Evolutionary conservation across 345 rosid genomes (phyloP).

Genomic region (Noccaea caerulescens): DNA sequence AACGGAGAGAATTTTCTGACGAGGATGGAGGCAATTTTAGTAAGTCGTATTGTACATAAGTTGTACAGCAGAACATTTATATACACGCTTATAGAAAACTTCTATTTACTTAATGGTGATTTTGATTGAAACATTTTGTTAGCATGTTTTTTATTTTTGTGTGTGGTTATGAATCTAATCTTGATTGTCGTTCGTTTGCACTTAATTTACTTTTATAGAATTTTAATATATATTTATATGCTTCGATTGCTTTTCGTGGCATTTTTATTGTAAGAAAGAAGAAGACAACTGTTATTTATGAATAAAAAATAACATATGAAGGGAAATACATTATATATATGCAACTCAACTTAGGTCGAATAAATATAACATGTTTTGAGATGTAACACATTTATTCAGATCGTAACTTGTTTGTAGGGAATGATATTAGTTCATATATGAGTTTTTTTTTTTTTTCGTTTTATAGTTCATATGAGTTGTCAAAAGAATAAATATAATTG

Average conservation of each 20-base stretch:
- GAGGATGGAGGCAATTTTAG: conserved; percentile 20
- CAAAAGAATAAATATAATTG: conserved; percentile 13
- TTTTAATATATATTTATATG: conserved; percentile 4
- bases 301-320: background rate
- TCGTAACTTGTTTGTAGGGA: background rate
- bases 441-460: too few relatives aligned
- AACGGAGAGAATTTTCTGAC: conserved; percentile 17
- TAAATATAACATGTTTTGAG: background rate
- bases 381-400: conserved; percentile 1
- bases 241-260: conserved; percentile 16
- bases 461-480: conserved; percentile 30
- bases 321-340: conserved; percentile 10
- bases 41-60: conserved; percentile 38
- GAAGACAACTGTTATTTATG: background rate
- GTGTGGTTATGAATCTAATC: conserved; percentile 5
- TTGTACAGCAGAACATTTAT: conserved; percentile 35
- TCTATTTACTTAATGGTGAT: conserved; percentile 14
- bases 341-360: background rate
- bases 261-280: background rate
- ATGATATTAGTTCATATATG: conserved; percentile 16
- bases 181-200: conserved; percentile 14
- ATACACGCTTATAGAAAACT: conserved; percentile 27
- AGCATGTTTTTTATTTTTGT: conserved; percentile 8
- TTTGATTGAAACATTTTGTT: conserved; percentile 23
- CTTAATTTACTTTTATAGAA: background rate